Evolutionary conservation across 2,329 filamentous ascomycete genomes (phyloP).

Genomic region (Curvularia sp.): DNA sequence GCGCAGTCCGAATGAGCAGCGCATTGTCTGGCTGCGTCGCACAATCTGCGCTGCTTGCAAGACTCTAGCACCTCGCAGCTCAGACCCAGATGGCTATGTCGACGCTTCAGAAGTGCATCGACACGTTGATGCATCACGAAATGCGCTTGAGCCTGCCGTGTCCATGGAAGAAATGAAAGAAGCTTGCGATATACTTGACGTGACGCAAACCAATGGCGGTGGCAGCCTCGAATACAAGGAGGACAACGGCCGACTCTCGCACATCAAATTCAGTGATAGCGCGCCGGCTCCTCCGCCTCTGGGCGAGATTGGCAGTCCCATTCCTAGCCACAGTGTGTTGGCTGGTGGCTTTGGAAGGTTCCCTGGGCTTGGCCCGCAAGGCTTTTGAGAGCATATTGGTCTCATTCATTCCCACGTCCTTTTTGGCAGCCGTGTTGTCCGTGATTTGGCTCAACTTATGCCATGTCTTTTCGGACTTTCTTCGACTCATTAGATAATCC

Average conservation of each 20-base stretch:
- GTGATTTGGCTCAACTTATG: slow-evolving; percentile 8
- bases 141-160: slow-evolving; percentile 63
- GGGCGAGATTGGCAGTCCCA: slow-evolving; percentile 59
- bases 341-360: slow-evolving; percentile 46
- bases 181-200: slow-evolving; percentile 91
- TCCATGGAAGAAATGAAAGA: slow-evolving; percentile 75
- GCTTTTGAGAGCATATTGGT: slow-evolving; percentile 33
- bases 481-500: slow-evolving; percentile 10
- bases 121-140: slow-evolving; percentile 71
- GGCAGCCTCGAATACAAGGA: slow-evolving; percentile 79
- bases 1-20: slow-evolving; percentile 38
- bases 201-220: slow-evolving; percentile 77
- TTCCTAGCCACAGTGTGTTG: slow-evolving; percentile 54
- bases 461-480: slow-evolving; percentile 3
- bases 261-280: slow-evolving; percentile 55
- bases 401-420: slow-evolving; percentile 3
- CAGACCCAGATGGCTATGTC: slow-evolving; percentile 70
- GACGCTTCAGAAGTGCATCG: slow-evolving; percentile 68
- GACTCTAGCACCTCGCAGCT: slow-evolving; percentile 56
- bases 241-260: slow-evolving; percentile 53
- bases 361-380: slow-evolving; percentile 42
- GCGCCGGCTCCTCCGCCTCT: slow-evolving; percentile 41
- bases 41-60: slow-evolving; percentile 83
- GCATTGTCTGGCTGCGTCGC: slow-evolving; percentile 46
- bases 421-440: slow-evolving; percentile 22